phyloP scores from a whole-genome alignment of 192 early-diverging fungal genomes.

The Backusella parvicylindrica region DNA sequence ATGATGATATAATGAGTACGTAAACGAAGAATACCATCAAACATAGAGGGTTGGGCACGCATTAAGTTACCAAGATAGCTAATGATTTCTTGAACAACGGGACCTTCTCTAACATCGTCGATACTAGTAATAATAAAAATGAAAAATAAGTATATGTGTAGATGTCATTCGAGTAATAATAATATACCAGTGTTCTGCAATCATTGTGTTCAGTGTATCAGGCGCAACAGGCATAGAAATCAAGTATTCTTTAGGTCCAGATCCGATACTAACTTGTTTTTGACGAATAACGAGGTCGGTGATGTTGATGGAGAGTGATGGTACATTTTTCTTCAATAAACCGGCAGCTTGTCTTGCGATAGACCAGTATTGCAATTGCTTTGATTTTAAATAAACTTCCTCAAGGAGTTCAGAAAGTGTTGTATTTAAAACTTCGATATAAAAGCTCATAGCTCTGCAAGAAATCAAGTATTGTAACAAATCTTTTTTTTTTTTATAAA shows the following conservation, averaged over 20 bases:
- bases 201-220: constrained; percentile 58
- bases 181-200: constrained; percentile 59
- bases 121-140: constrained; percentile 30
- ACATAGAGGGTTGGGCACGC: constrained; percentile 58
- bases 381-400: constrained; percentile 79
- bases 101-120: constrained; percentile 77
- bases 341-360: constrained; percentile 79
- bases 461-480: constrained; percentile 74
- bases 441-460: constrained; percentile 56
- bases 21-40: constrained; percentile 78
- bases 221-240: constrained; percentile 70
- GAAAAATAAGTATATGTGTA: background rate
- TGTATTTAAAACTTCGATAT: constrained; percentile 45
- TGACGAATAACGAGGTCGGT: constrained; percentile 76
- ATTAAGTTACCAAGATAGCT: constrained; percentile 74
- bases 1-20: constrained; percentile 79
- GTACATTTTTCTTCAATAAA: constrained; percentile 69
- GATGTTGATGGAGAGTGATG: constrained; percentile 72
- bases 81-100: constrained; percentile 77
- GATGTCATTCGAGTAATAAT: background rate
- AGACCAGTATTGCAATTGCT: constrained; percentile 66
- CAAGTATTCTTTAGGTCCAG: constrained; percentile 58
- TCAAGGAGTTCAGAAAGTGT: constrained; percentile 61
- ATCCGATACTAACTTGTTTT: constrained; percentile 74
- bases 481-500: constrained; percentile 38